Evolutionary conservation across 805 yeast genomes (phyloP), one percentile per base, ranked within the genome.

Genomic region (Yarrowia sp.): DNA sequence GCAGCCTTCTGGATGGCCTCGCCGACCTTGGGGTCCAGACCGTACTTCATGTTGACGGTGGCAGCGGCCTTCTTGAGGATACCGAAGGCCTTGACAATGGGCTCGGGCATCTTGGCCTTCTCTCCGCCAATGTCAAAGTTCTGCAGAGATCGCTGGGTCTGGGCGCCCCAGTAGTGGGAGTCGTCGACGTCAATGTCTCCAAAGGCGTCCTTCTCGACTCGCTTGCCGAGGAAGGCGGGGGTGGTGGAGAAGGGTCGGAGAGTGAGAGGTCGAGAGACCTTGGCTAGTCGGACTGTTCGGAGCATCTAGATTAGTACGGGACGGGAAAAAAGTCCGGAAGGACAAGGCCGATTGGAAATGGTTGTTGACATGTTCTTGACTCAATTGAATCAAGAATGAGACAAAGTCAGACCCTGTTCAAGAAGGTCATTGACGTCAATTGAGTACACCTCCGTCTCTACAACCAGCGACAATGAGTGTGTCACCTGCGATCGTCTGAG

Each of bases 61-160:
- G 99, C 98, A 49, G 98, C 91, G 50, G 98, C 92, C 79, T 92
- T 91, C 85, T 94, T 94, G 80, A 95, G 84, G 63, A 94, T 79
- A 80, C 99, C 99, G 76, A 94, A 95, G 1, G 99, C 97, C 73
- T 84, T 85, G 73, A 95, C 88, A 68, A 95, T 85, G 36, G 98
- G 97, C 73, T 86, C 87, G 66, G 98, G 98, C 89, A 94, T 88
- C 70, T 85, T 84, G 77, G 95, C 98, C 73, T 92, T 86, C 17
- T 85, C 83, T 69, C 98, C 98, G 72, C 99, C 99, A 75, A 95
- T 95, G 80, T 92, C 90, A 85, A 95, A 95, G 85, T 95, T 95
- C 80, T 87, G 89, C 73, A 87, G 84, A 20, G 98, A 93, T 81
- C 98, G 87, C 76, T 81, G 83, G 70, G 99, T 95, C 82, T 95